phyloP scores from a whole-genome alignment of 768 basidiomycete genomes.

The Chalciporus pseudorubinellus region DNA sequence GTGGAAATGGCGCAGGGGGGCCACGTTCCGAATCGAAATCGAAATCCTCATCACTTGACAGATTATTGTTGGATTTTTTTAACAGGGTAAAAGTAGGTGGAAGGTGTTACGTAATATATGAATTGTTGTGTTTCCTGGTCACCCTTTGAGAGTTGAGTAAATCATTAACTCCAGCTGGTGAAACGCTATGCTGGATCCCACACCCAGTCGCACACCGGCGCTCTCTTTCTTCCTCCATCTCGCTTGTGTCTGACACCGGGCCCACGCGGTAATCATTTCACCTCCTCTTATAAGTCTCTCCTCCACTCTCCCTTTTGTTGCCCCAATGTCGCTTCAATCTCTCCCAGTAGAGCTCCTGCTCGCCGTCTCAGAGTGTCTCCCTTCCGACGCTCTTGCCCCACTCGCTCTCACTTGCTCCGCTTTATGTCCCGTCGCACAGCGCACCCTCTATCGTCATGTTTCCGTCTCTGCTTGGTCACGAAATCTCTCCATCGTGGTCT shows the following conservation, averaged over 20 bases:
- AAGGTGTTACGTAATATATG: not conserved
- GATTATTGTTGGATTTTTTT: too few species aligned
- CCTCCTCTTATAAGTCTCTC: not conserved
- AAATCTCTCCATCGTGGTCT: conserved; percentile 49
- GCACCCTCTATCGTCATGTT: conserved; percentile 62
- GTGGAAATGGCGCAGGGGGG: not conserved
- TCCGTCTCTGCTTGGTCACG: conserved; percentile 41
- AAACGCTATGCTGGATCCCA: conserved; percentile 4
- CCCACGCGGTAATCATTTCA: conserved; percentile 39
- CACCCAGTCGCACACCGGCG: conserved; percentile 4
- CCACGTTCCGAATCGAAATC: too few species aligned
- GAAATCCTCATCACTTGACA: too few species aligned
- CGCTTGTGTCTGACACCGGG: conserved; percentile 18
- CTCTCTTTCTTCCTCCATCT: conserved; percentile 11
- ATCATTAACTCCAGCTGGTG: conserved; percentile 8
- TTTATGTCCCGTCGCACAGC: conserved; percentile 51
- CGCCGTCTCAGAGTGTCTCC: conserved; percentile 42
- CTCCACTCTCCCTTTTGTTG: not conserved
- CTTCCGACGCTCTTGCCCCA: conserved; percentile 40
- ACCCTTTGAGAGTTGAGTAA: conserved; percentile 14
- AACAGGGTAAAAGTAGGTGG: not conserved
- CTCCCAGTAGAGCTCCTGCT: conserved; percentile 67
- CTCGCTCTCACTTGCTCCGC: conserved; percentile 44
- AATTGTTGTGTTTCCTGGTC: not conserved
- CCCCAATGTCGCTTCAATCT: conserved; percentile 43